These are phyloP conservation scores for Sphagnum fallax DNA, from an alignment of 228 moss, liverwort and hornwort genomes.

Conservation along the genomic window DNA sequence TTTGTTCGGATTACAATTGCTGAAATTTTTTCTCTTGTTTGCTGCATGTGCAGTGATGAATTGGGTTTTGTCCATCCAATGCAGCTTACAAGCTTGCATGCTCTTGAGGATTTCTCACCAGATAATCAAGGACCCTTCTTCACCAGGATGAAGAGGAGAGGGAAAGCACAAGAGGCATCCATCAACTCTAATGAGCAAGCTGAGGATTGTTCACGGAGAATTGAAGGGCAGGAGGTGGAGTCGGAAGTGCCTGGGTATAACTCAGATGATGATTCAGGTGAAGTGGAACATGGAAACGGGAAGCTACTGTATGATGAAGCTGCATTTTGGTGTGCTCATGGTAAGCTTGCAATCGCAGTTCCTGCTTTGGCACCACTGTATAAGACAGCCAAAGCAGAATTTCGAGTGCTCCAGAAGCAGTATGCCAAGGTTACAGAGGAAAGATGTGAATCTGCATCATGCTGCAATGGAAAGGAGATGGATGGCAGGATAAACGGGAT, in stretches of 20 bases:
- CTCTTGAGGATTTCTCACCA: conserved; percentile 36
- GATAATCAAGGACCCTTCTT: conserved; percentile 48
- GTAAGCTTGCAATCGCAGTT: conserved; percentile 89
- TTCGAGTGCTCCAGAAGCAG: conserved; percentile 38
- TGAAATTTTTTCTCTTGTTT: conserved; percentile 2
- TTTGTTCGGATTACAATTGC: neutral
- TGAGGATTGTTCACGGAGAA: conserved; percentile 70
- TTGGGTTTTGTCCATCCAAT: conserved; percentile 87
- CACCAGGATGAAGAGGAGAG: conserved; percentile 38
- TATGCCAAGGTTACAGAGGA: conserved; percentile 36
- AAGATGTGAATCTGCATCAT: conserved; percentile 11
- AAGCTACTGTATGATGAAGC: conserved; percentile 62
- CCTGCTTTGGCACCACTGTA: conserved; percentile 67
- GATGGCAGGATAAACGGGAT: conserved; percentile 9
- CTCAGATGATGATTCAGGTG: conserved; percentile 36
- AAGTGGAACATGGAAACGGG: conserved; percentile 23
- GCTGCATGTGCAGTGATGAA: conserved; percentile 63
- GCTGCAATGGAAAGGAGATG: conserved; percentile 9
- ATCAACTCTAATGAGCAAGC: conserved; percentile 33
- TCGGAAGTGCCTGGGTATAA: conserved; percentile 41
- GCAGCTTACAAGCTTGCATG: conserved; percentile 72
- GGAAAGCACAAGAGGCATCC: conserved; percentile 31
- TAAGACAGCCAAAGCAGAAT: conserved; percentile 61
- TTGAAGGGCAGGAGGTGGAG: conserved; percentile 58
- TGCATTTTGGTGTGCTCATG: conserved; percentile 87